Base-by-base conservation (phyloP, 768 basidiomycete genomes). In the Boletus speciosus region DNA sequence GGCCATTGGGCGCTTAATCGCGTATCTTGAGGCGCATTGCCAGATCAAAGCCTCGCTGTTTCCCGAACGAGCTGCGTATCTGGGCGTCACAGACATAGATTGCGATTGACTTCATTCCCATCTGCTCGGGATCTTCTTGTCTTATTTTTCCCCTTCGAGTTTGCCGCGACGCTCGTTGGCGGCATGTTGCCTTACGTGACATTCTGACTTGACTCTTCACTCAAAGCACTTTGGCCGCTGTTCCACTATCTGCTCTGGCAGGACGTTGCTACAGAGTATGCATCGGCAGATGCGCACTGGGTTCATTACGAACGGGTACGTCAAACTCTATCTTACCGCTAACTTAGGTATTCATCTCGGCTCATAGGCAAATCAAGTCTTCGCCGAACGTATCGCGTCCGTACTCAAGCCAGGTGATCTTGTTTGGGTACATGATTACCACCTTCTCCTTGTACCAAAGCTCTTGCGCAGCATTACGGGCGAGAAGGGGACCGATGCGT, bases 191-290 rank as follows among this genome's bases (percentile, higher is more conserved):
- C 16, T 34, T 41, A 57, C 35, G 35, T 49, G 52, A 54, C 19
- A 47, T 51, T 1, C 56, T 61, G 36, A 58, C 52, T 19, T 50
- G 43, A 38, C 47, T 37, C 47, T n/a, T 47, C 40, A 19, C 47
- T 47, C 23, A 0, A 63, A 96, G 93, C 86, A 37, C 84, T 99
- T 41, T 99, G 96, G 95, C 96, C 96, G 1, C 76, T 98, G 39
- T 97, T 98, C 82, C 97, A 98, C 74, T 98, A 98, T 69, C 83
- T 98, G 52, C 86, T 98, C 51, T 97, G 95, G 90, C 94, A 96
- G 70, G 97, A 98, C 68, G 92, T 94, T 55, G 89, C 90, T 9
- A 87, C 87, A 27, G 91, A 93, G 63, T 89, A 90, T 61, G 85
- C 89, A 1, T 88, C 88, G 4, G 93, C 92, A 29, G 92, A 93